These are phyloP conservation scores for Termitomyces sp. DNA, from an alignment of 768 basidiomycete genomes.

Conservation along the genomic window DNA sequence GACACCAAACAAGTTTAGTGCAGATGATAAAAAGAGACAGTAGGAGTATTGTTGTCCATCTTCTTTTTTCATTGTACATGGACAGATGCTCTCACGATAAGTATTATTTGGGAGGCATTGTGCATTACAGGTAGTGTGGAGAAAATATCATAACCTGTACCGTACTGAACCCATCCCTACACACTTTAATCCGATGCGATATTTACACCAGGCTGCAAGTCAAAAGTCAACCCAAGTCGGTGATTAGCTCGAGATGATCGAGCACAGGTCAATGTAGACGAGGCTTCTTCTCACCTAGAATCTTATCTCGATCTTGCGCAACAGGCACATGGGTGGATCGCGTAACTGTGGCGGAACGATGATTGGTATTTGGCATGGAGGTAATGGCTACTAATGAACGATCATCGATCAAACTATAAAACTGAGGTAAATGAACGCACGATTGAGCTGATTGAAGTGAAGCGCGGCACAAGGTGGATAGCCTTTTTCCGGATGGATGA, in stretches of 20 bases:
- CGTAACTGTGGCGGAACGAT: conserved; percentile 71
- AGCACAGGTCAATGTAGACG: conserved; percentile 71
- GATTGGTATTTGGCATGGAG: conserved; percentile 70
- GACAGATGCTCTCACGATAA: background rate
- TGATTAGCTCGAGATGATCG: conserved; percentile 64
- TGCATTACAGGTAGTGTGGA: background rate
- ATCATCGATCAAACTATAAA: background rate
- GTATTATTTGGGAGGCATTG: background rate
- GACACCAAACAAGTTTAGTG: conserved; percentile 58
- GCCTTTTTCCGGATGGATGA: conserved; percentile 70
- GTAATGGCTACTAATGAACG: conserved; percentile 35
- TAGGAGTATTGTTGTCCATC: conserved; percentile 22
- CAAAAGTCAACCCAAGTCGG: conserved; percentile 27
- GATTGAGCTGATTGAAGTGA: conserved; percentile 80
- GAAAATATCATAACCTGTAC: background rate
- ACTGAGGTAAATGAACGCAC: conserved; percentile 26
- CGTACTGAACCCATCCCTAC: background rate
- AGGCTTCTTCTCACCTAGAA: conserved; percentile 25
- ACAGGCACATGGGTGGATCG: background rate
- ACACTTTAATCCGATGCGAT: background rate
- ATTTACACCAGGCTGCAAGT: background rate
- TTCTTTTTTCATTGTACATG: background rate
- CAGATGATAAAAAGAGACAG: conserved; percentile 74
- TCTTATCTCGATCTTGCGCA: background rate
- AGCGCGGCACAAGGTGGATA: conserved; percentile 60